These are phyloP conservation scores for Tephrocybe sp. DNA, from an alignment of 768 basidiomycete species.

Conservation along the genomic window DNA sequence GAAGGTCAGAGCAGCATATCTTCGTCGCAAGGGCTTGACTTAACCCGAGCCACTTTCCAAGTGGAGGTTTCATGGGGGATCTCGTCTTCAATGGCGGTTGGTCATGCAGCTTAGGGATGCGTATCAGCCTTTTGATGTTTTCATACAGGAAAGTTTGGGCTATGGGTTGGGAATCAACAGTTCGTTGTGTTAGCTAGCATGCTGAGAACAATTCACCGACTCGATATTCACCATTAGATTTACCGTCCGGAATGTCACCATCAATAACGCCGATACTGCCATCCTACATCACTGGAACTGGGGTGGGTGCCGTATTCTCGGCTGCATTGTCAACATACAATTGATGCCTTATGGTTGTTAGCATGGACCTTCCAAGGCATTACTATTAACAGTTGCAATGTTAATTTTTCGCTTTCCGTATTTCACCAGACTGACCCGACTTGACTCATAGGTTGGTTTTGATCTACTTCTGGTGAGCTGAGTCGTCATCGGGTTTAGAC, in stretches of 20 bases:
- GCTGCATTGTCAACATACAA: background rate
- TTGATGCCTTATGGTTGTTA: slow-evolving; percentile 20
- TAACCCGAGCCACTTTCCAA: background rate
- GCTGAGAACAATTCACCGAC: background rate
- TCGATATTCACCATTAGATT: slow-evolving; percentile 31
- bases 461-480: slow-evolving; percentile 8
- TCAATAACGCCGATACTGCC: slow-evolving; percentile 28
- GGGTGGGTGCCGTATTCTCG: slow-evolving; percentile 4
- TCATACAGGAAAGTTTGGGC: slow-evolving; percentile 55
- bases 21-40: slow-evolving; percentile 9
- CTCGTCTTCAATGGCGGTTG: slow-evolving; percentile 47
- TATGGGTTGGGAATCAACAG: slow-evolving; percentile 81
- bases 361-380: slow-evolving; percentile 44
- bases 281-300: slow-evolving; percentile 18
- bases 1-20: slow-evolving; percentile 43
- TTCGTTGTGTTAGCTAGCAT: slow-evolving; percentile 25
- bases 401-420: slow-evolving; percentile 18
- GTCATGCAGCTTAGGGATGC: slow-evolving; percentile 7
- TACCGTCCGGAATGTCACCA: slow-evolving; percentile 61
- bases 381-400: slow-evolving; percentile 36
- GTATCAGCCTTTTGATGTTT: background rate
- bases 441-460: slow-evolving; percentile 9
- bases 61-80: slow-evolving; percentile 54
- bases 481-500: background rate
- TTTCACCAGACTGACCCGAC: background rate